Base-by-base conservation (phyloP, 306 rosid genomes). In the Quercus glauca region DNA sequence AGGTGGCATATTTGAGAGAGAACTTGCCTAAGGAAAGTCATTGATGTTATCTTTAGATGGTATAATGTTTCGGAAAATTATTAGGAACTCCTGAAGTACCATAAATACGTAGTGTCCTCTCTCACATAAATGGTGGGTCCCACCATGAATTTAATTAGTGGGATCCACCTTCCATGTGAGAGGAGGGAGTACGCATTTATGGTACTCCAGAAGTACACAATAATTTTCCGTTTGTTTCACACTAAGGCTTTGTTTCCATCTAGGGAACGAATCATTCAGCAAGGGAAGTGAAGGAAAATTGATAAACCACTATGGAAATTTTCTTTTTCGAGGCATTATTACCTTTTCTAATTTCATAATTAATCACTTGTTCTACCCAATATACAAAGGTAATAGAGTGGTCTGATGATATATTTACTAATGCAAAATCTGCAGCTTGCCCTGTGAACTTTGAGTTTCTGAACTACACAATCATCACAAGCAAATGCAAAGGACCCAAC, bases 401-500 rank as follows among this genome's bases (percentile, higher is more conserved):
- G 23, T 55, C 52, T 73, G 23, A 79, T 74, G 63, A 37, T 58
- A 57, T 20, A 7, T 51, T 20, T 65, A 73, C 37, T 71, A 59
- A 71, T 25, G 71, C 79, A 78, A 37, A 37, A 64, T 80, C 71
- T 85, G 91, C 96, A 95, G 99, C 92, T 77, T 95, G 99, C 80
- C 78, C 96, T 25, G 98, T 91, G 85, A 93, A 91, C 80, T 95
- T 95, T 1, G 99, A 95, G 87, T 95, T 90, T 73, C 45, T 80
- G 73, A 90, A 95, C 89, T 95, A 95, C 92, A 87, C 96, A 17
- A 64, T 88, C 61, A 91, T 95, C 89, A 95, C 91, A 59, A 89
- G 90, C 94, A 79, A 81, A 84, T 95, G 99, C 93, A 95, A 91
- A 84, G 98, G 99, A 70, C 99, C 99, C 1, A 64, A 28, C 0